Evolutionary conservation across 192 early-diverging fungal species (phyloP), one percentile per base, ranked within the genome.

Genomic region (Coemansia sp.): DNA sequence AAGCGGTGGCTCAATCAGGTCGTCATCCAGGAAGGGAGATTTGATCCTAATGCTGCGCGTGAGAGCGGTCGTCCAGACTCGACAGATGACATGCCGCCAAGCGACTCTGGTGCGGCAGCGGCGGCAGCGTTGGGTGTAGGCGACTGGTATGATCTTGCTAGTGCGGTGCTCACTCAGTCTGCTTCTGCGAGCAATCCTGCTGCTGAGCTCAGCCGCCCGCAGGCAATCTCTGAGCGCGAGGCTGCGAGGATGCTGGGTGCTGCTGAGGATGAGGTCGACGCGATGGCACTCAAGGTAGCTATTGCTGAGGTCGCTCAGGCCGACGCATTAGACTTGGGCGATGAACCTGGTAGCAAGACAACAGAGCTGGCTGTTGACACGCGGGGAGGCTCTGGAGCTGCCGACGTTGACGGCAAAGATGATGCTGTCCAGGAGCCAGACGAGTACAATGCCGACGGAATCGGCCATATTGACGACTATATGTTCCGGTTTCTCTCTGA

Each of bases 1-100:
- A 93, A 93, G 76, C 82, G 90, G 41, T 85, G 89, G 84, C 82
- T 95, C 3, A 92, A 93, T 75, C 87, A 93, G 59, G 77, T 94
- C 7, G 90, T 95, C 10, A 93, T 95, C 51, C 91, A 90, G 70
- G 89, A 93, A 62, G 92, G 91, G 36, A 87, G 84, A 11, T 94
- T 95, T 72, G 92, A 76, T 42, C 74, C 74, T 5, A 76, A 60
- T 36, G 31, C 57, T 7, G 7, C 3, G 57, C 31, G 31, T 16
- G 31, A 18, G 29, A 33, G 2, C 6, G 13, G 29, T 33, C 55
- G 38, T 16, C 4, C 4, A 2, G n/a, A 20, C 29, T 42, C 47
- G 2, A 13, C 41, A 11, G 63, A n/a, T 9, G 47, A 43, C 8
- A 12, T 57, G 47, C 43, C 43, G 15, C 13, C 55, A 6, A 27